Evolutionary conservation across 495 filamentous ascomycete genomes (phyloP), one percentile per base, ranked within the genome.

Genomic region (Lasiosphaeriaceae sp.): DNA sequence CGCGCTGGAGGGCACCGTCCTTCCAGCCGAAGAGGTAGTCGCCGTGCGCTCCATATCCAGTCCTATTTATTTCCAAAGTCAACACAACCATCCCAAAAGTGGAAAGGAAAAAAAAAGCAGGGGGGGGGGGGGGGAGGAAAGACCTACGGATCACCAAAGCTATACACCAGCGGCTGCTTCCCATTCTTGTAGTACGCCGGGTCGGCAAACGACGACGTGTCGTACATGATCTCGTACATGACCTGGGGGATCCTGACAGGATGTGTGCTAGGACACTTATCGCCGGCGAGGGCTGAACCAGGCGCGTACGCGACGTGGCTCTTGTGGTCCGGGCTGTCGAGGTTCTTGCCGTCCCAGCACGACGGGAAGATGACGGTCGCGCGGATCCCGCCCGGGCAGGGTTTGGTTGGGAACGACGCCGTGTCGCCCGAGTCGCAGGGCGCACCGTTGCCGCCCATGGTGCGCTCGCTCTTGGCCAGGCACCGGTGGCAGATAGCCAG

Each of bases 321-420:
- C 46, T 75, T 71, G 65, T 83, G 81, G 66, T 84, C 77, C 19
- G 76, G 72, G 51, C 73, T 79, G 65, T 82, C 80, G 11, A 83
- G 70, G 60, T 80, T 80, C 64, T 77, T 74, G 49, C 80, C 81
- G 63, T 84, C 80, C 80, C 80, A 83, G 67, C 77, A 77, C 51
- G 74, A 66, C 22, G 75, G 75, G 64, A 78, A 78, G 58, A 77
- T 75, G 57, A 75, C 71, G 1, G 72, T 63, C 55, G 76, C 74
- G 56, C 69, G 3, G 61, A 78, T 74, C 22, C 73, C 73, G 23
- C 57, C 76, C 20, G 62, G 61, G 59, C 76, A 78, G 4, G 73
- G 72, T 56, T 50, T 64, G 23, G 57, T 58, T 17, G 76, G 76
- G 67, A 78, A 77, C 53, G 76, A 68, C 2, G 64, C 39, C 14